Percentiles rank a stretch among this genome's conserved stretches.
Conservation (phyloP, 768 basidiomycete genomes). For the Leccinum boreale region DNA sequence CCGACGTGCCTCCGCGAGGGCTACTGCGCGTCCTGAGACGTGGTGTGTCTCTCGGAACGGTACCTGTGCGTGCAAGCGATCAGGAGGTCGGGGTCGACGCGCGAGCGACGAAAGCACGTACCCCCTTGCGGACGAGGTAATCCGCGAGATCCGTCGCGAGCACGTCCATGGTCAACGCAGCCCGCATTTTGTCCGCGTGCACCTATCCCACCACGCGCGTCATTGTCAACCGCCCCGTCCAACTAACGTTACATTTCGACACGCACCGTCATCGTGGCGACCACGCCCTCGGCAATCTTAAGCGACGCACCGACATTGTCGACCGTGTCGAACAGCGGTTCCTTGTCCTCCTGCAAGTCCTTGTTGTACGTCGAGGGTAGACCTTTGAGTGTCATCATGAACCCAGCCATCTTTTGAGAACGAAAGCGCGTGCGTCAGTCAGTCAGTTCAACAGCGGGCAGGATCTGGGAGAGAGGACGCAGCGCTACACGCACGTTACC, state of each 20-base stretch:
- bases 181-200: constrained; percentile 84
- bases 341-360: constrained; percentile 98
- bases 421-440: background rate
- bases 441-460: background rate
- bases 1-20: constrained; percentile 80
- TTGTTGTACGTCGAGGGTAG: constrained; percentile 99
- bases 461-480: background rate
- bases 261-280: constrained; percentile 70
- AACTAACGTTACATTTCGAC: background rate
- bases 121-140: constrained; percentile 97
- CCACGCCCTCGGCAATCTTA: constrained; percentile 91
- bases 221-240: background rate
- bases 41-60: constrained; percentile 99
- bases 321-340: constrained; percentile 92
- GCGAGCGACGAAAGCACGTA: constrained; percentile 39
- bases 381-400: constrained; percentile 96
- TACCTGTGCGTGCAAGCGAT: constrained; percentile 47
- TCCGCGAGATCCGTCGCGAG: constrained; percentile 99
- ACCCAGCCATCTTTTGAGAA: constrained; percentile 84
- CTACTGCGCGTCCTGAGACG: constrained; percentile 94
- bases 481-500: constrained; percentile 62
- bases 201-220: constrained; percentile 48
- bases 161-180: constrained; percentile 93
- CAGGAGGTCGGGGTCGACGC: no score
- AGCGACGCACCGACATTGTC: constrained; percentile 87